Percentiles rank a stretch among this genome's conserved stretches.
phyloP scores from a whole-genome alignment of 768 basidiomycete genomes.

The Pleurotus pulmonarius region DNA sequence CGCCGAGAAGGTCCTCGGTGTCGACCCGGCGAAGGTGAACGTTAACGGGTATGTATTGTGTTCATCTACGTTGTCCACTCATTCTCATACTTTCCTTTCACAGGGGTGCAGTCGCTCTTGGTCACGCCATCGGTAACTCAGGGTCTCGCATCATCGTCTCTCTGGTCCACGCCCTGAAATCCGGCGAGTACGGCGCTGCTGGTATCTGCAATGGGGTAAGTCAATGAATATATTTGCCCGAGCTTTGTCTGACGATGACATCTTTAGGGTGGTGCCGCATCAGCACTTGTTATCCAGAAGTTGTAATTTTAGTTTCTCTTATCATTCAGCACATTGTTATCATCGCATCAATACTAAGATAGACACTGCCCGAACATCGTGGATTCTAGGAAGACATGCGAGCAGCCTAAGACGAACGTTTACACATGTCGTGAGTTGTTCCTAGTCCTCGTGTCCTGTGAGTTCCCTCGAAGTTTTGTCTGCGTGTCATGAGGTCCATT shows the following conservation, averaged over 20 bases:
- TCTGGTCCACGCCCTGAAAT: constrained; percentile 84
- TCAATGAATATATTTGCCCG: constrained; percentile 13
- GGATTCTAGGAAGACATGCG: background rate
- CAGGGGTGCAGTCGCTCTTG: constrained; percentile 95
- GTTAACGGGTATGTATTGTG: constrained; percentile 64
- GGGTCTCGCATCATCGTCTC: constrained; percentile 94
- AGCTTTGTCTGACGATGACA: constrained; percentile 13
- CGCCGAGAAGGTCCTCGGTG: constrained; percentile 80
- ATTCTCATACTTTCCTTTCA: constrained; percentile 14
- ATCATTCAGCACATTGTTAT: constrained; percentile 9
- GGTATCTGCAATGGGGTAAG: constrained; percentile 96
- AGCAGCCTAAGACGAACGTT: background rate
- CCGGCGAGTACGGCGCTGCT: constrained; percentile 92
- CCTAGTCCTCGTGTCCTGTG: background rate
- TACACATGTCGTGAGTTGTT: background rate
- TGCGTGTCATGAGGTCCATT: too few species aligned
- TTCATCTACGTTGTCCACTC: constrained; percentile 5
- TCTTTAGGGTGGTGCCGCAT: constrained; percentile 84
- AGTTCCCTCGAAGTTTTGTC: too few species aligned
- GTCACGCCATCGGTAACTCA: constrained; percentile 95
- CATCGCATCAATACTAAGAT: constrained; percentile 8
- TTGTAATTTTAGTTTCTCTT: constrained; percentile 43
- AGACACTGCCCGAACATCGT: background rate
- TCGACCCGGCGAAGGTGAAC: constrained; percentile 89
- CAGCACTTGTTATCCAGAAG: constrained; percentile 86